phyloP scores from a whole-genome alignment of 2,329 filamentous ascomycete species.

The Apiospora hydei region DNA sequence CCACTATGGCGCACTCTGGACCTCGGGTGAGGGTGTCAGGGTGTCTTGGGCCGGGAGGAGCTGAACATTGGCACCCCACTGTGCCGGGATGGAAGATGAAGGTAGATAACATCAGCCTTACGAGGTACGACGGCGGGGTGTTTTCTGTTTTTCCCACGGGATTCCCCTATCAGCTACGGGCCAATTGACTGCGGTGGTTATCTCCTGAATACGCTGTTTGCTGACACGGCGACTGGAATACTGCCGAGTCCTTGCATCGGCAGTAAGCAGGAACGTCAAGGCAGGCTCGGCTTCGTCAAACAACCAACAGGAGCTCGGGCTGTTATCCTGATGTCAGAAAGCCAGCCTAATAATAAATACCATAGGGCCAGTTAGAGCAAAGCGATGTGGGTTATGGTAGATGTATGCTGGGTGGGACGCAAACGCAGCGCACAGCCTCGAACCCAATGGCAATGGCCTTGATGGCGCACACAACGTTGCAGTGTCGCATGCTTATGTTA shows the following conservation, averaged over 20 bases:
- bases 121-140: not conserved
- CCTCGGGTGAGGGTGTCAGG: not conserved
- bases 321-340: not conserved
- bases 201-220: not conserved
- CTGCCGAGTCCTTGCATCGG: not conserved
- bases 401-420: not conserved
- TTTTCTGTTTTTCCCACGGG: not conserved
- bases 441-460: not conserved
- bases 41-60: not conserved
- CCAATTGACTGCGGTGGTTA: not conserved
- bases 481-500: not conserved
- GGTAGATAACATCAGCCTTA: conserved; percentile 2
- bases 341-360: conserved; percentile 11
- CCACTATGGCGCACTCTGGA: conserved; percentile 12
- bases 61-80: not conserved
- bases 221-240: not conserved
- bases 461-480: conserved; percentile 15
- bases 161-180: not conserved
- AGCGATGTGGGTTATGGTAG: not conserved
- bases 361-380: not conserved
- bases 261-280: not conserved
- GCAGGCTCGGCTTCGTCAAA: not conserved
- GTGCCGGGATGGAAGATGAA: not conserved
- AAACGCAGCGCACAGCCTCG: not conserved
- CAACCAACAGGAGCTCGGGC: not conserved